A percentile compares a stretch with the other conserved stretches of the same genome.
These are phyloP conservation scores for Skeletonema tropicum DNA, from an alignment of 108 stramenopile species.

Conservation along the genomic window DNA sequence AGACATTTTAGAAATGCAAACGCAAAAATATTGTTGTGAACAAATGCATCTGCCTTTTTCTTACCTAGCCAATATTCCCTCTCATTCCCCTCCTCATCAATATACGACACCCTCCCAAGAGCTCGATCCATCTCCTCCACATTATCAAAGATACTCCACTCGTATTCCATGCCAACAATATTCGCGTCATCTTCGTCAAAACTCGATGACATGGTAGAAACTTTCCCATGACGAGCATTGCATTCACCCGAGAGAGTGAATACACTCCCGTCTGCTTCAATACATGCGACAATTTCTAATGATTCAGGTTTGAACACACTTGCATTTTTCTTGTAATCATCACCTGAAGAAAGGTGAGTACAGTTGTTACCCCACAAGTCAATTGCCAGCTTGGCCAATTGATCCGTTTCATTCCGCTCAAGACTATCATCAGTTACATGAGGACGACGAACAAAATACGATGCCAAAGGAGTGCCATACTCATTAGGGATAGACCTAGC, in stretches of 20 bases:
- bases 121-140: constrained; percentile 64
- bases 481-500: constrained; percentile 56
- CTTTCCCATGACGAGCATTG: constrained; percentile 46
- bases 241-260: constrained; percentile 48
- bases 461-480: constrained; percentile 53
- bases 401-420: constrained; percentile 28
- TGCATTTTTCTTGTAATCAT: constrained; percentile 48
- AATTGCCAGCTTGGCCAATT: constrained; percentile 3
- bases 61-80: constrained; percentile 69
- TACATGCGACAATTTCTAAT: constrained; percentile 62
- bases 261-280: constrained; percentile 60
- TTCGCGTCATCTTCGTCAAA: constrained; percentile 14
- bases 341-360: constrained; percentile 20
- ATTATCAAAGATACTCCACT: constrained; percentile 61
- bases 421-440: constrained; percentile 37
- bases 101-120: constrained; percentile 70
- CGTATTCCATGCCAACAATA: background rate
- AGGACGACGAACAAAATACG: constrained; percentile 64
- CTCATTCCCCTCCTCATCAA: constrained; percentile 78
- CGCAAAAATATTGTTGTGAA: background rate
- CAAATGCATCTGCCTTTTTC: background rate
- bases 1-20: background rate
- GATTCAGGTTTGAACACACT: constrained; percentile 53
- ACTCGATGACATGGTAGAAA: background rate
- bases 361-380: constrained; percentile 9